Conservation (phyloP, 2,329 filamentous ascomycete genomes). For the Zymoseptoria tritici region DNA sequence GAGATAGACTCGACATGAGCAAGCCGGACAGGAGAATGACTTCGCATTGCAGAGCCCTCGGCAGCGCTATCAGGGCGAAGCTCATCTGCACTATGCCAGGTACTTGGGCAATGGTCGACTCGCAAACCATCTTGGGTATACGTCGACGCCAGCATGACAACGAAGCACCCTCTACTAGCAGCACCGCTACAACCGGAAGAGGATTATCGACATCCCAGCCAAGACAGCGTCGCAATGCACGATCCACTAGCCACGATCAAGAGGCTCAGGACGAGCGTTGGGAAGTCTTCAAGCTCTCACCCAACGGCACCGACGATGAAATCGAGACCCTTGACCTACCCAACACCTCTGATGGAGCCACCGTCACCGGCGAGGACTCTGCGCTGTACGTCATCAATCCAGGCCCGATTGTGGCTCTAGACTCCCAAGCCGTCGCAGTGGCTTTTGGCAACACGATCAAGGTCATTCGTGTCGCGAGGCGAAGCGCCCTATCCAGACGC, state of each 20-base stretch:
- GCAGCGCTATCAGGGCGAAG: conserved; percentile 5
- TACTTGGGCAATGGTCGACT: conserved; percentile 16
- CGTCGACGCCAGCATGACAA: conserved; percentile 15
- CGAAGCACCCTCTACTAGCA: background rate
- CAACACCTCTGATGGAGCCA: conserved; percentile 8
- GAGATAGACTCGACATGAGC: conserved; percentile 34
- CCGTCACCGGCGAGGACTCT: conserved; percentile 35
- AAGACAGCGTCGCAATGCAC: conserved; percentile 9
- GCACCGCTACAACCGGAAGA: background rate
- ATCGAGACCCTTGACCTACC: conserved; percentile 35
- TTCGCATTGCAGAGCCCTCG: conserved; percentile 9
- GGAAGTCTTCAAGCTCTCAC: conserved; percentile 46
- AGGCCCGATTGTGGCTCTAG: conserved; percentile 58
- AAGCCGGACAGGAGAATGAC: no score
- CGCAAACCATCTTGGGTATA: conserved; percentile 21
- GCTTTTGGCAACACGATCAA: conserved; percentile 68
- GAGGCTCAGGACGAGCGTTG: conserved; percentile 33
- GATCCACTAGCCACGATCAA: conserved; percentile 8
- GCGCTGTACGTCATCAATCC: conserved; percentile 58
- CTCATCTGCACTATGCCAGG: conserved; percentile 11
- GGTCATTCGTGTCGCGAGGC: conserved; percentile 41
- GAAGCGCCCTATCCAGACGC: conserved; percentile 7
- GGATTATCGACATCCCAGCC: conserved; percentile 5
- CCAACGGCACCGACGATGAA: conserved; percentile 37
- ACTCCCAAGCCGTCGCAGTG: conserved; percentile 58